Base-by-base conservation (phyloP, 331 rosid species). In the Pyrus hybrid region DNA sequence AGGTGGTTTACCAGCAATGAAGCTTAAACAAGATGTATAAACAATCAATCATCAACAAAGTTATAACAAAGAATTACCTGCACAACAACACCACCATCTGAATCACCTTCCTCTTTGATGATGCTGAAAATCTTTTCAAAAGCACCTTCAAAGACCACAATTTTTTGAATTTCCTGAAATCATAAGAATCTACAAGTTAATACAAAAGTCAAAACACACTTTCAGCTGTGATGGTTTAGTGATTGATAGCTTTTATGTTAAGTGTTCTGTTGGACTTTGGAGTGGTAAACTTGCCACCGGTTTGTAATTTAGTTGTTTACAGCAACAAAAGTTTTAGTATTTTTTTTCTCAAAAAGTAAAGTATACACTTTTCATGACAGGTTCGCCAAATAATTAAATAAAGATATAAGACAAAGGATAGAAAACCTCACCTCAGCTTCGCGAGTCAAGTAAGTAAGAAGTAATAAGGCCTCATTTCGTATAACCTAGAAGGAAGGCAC, bases 1-100 rank as follows among this genome's bases (percentile, higher is more conserved):
- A 51, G 5, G 51, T 71, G 47, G 56, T 62, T 37, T 37, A 54
- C 64, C 72, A 13, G 33, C 68, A 35, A 64, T 22, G 58, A 70
- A 13, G 32, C 70, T 25, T 53, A 60, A 80, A 61, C 65, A 77
- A 85, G 65, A 32, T 41, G 51, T 47, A 45, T 63, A 71, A 77
- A 66, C 72, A 56, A 56, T 17, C n/a, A 29, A 30, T 18, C 13
- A 72, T 32, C n/a, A 33, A 77, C 16, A 74, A 20, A 64, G 63
- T 67, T 21, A 53, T 71, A 37, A 51, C 72, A 66, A 73, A 63
- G 49, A 80, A 80, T 81, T 80, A 85, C 92, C 92, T 88, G 89
- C 76, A 93, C 98, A 77, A 93, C 98, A 60, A 91, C 97, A 70
- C 97, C 97, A 70, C 98, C 98, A 67, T 93, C 98, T 28, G 96